Evolutionary conservation across 306 rosid genomes (phyloP), one percentile per base, ranked within the genome.

Genomic region (Canavalia ensiformis): DNA sequence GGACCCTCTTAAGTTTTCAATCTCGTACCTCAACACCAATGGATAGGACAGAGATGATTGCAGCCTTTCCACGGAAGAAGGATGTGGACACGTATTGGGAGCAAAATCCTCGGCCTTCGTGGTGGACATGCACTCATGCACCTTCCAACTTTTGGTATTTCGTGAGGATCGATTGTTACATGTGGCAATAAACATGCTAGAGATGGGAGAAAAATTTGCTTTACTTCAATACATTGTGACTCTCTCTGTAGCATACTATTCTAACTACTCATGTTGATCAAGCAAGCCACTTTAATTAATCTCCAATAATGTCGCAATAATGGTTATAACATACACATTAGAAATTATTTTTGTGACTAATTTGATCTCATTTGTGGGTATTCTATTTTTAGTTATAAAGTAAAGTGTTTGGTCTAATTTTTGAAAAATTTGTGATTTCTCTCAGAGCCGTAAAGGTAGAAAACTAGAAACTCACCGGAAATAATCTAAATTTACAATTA

Each of bases 41-140:
- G 30, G 87, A 80, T 50, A 41, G 35, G 66, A 29, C 46, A 37
- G 3, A 1, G 60, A 57, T 44, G 41, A 33, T 47, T 46, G 47
- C 25, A 35, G 8, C 3, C 28, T 45, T 34, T 44, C 3, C 68
- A 64, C 2, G 13, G 28, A 78, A 47, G 31, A 35, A 12, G 30
- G 8, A 69, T 3, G 51, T 18, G 46, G 56, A 63, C 65, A 82
- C 41, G 41, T 37, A 41, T 58, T 76, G 64, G 75, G 60, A 37
- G 71, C 52, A 70, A 69, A 49, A 50, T 75, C 72, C 0, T 39
- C 6, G 39, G 42, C 54, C 12, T 71, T 49, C 65, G 73, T 60
- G 80, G 58, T 18, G 25, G 25, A 18, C 25, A 18, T 18, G 25
- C 25, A 18, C 25, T 18, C 13, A 52, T 66, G 42, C 75, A 52